Base-by-base conservation (phyloP, 192 early-diverging fungal genomes). In the Obelidium mucronatum region DNA sequence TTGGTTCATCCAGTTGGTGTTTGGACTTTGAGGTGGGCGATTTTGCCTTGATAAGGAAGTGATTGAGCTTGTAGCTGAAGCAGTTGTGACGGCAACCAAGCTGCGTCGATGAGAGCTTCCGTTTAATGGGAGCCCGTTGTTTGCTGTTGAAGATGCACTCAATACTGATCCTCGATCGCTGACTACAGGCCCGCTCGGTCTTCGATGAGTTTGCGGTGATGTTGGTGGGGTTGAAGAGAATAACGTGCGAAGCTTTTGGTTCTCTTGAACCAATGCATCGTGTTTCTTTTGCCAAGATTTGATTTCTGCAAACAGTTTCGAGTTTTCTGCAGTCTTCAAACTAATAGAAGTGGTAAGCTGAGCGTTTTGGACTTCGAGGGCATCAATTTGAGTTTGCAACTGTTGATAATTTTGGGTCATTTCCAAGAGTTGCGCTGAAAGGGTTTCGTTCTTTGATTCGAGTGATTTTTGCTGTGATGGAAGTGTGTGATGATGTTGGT, bases 301-400 rank as follows among this genome's bases (percentile, higher is more conserved):
- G 8, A 68, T 11, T 22, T 68, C 66, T n/a, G 40, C 13, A 13
- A 51, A 68, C 42, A 68, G 4, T 31, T 68, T 40, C 3, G 66
- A 22, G 30, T 48, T 68, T 30, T 68, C 66, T 3, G 28, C 37
- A 3, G 48, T 48, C 28, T 68, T 68, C 17, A 22, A 8, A 4
- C 48, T 3, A 13, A 30, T 3, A 3, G 26, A 58, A 30, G 26
- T 24, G 8, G 55, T 58, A 30, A 19, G 5, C 26, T 19, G 42
- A 11, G 5, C 6, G 5, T 5, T 17, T 17, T 11, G 5, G 17
- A 17, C 42, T 24, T 58, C 28, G 11, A 58, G 26, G 24, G 55
- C 6, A 3, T 58, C 26, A 5, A 15, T 6, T 24, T 44, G 42
- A 11, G 5, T 6, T 58, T 28, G 55, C n/a, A n/a, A n/a, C n/a